Evolutionary conservation across 1,284 basidiomycete genomes (phyloP), one percentile per base, ranked within the genome.

Genomic region (Ustilago xerochloae): DNA sequence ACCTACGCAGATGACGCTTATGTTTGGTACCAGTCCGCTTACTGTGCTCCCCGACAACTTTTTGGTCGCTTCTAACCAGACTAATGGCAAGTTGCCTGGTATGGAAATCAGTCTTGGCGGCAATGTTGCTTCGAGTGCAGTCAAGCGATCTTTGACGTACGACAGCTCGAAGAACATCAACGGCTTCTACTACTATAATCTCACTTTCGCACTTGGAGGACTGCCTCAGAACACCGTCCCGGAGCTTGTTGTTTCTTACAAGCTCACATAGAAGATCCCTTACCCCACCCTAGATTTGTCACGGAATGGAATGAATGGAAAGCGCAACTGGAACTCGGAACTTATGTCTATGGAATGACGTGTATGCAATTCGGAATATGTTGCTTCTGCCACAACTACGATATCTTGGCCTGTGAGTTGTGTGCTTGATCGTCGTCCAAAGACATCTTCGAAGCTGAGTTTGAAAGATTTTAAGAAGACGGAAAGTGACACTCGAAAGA

Each of bases 131-230:
- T 60, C 57, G 22, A 28, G 26, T 15, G 35, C 47, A 5, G 58
- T 56, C 32, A 47, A 57, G 35, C 55, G 66, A 18, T 47, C 51
- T 28, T 30, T 70, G 41, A 70, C 57, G 13, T 64, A 64, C 43
- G 67, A 64, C 62, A 64, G 57, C 48, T 55, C 52, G 9, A 53
- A 56, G 53, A 52, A 56, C 35, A 20, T 70, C 56, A 60, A 64
- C 51, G 57, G 57, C 8, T 64, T 59, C 56, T 64, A 69, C 52
- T 64, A 64, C 48, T 60, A 60, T 57, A 70, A 64, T 33, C 67
- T 70, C 41, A 70, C 67, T 2, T 70, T 70, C 30, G 50, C 51
- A 26, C 67, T 70, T n/a, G 56, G 51, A 15, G 54, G 54, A 12
- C 26, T 69, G 51, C 48, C 66, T 12, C 35, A 63, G 33, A 46